phyloP scores from a whole-genome alignment of 345 rosid species.

The Cardiospermum halicacabum region DNA sequence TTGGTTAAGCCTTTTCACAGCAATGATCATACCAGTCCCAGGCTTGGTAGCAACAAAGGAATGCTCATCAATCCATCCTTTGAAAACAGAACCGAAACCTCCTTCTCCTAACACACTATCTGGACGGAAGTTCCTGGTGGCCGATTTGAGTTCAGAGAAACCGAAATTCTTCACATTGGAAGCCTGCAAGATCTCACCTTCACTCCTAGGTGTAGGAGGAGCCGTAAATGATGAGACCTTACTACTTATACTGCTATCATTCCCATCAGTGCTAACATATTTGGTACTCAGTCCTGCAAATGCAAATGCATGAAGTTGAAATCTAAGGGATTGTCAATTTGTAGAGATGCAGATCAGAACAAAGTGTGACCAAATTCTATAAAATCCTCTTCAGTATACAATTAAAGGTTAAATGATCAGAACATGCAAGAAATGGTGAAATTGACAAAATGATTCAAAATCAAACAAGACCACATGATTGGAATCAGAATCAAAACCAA shows the following conservation, averaged over 20 bases:
- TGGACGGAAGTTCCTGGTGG: constrained; percentile 66
- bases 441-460: not conserved
- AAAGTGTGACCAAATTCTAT: too few species aligned
- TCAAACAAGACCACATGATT: constrained; percentile 5
- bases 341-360: not conserved
- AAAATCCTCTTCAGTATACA: not conserved
- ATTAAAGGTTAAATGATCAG: not conserved
- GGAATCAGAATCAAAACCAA: not conserved
- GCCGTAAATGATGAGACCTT: constrained; percentile 37
- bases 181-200: constrained; percentile 64
- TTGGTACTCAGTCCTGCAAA: constrained; percentile 47
- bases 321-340: constrained; percentile 5
- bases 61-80: constrained; percentile 69
- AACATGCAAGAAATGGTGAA: not conserved
- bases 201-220: constrained; percentile 54
- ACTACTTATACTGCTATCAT: constrained; percentile 38
- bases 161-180: constrained; percentile 52
- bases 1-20: constrained; percentile 67
- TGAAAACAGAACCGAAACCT: constrained; percentile 74
- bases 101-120: constrained; percentile 78
- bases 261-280: constrained; percentile 36
- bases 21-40: constrained; percentile 66
- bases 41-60: constrained; percentile 58
- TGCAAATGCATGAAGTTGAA: not conserved
- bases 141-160: constrained; percentile 46